These are phyloP conservation scores for Penicillium carneum DNA, from an alignment of 2,329 filamentous ascomycete genomes.

Conservation along the genomic window DNA sequence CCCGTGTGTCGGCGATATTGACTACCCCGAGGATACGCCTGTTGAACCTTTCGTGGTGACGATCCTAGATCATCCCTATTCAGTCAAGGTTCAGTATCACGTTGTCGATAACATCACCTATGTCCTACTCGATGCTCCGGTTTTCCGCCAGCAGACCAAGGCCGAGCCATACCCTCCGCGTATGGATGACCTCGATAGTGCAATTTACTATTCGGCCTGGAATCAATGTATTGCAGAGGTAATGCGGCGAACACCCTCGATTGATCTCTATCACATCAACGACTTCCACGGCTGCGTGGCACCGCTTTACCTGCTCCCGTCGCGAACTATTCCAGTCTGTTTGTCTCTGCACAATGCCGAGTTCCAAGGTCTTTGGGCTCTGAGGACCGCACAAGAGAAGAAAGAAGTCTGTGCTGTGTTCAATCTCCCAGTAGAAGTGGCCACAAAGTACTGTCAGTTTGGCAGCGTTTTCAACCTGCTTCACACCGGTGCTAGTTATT, in stretches of 20 bases:
- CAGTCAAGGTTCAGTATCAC: constrained; percentile 70
- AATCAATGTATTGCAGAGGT: constrained; percentile 72
- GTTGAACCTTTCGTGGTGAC: constrained; percentile 69
- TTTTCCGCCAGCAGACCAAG: constrained; percentile 70
- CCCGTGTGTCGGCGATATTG: constrained; percentile 68
- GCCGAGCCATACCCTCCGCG: constrained; percentile 70
- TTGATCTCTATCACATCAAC: constrained; percentile 71
- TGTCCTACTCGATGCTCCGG: constrained; percentile 70
- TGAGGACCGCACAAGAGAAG: constrained; percentile 66
- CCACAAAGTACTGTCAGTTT: constrained; percentile 57
- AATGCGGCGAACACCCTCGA: constrained; percentile 65
- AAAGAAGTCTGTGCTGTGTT: constrained; percentile 71
- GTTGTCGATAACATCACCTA: constrained; percentile 71
- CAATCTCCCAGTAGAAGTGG: constrained; percentile 55
- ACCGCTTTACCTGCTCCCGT: constrained; percentile 67
- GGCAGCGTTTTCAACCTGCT: constrained; percentile 73
- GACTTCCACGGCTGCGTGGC: constrained; percentile 70
- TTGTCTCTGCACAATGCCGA: constrained; percentile 74
- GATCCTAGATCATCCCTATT: constrained; percentile 66
- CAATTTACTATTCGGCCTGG: constrained; percentile 74
- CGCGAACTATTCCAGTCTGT: constrained; percentile 67
- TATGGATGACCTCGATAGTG: constrained; percentile 73
- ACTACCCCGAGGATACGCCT: constrained; percentile 67
- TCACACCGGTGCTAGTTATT: constrained; percentile 69
- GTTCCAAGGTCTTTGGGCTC: constrained; percentile 73